Evolutionary conservation across 2,329 filamentous ascomycete genomes (phyloP).

Genomic region (Cladosporium sp.): DNA sequence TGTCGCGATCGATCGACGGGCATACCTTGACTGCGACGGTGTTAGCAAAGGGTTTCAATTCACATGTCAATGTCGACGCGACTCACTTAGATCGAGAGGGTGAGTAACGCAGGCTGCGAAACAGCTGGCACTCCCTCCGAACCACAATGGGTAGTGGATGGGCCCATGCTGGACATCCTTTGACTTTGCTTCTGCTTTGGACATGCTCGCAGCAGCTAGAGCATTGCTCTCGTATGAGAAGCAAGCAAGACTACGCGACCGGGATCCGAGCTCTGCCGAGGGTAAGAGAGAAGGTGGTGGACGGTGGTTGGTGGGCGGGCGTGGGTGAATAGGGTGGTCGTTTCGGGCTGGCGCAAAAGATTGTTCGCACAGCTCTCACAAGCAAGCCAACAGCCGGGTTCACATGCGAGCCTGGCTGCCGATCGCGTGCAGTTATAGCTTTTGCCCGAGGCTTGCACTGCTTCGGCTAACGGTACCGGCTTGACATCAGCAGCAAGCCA

Average conservation of each 20-base stretch:
- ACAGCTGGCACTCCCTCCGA: conserved; percentile 91
- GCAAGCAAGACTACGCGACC: conserved; percentile 2
- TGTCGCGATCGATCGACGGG: neutral
- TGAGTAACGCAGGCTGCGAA: conserved; percentile 91
- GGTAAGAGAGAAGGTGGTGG: neutral
- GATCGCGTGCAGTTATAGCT: neutral
- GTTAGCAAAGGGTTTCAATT: conserved; percentile 33
- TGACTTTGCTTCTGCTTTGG: conserved; percentile 44
- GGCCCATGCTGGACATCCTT: conserved; percentile 43
- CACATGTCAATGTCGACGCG: neutral
- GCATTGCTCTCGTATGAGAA: conserved; percentile 6
- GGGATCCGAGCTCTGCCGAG: conserved; percentile 6
- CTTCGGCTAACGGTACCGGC: conserved; percentile 2
- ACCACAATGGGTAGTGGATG: conserved; percentile 67
- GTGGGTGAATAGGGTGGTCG: neutral
- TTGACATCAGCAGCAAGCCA: neutral
- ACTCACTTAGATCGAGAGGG: conserved; percentile 84
- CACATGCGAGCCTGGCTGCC: conserved; percentile 1
- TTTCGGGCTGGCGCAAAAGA: conserved; percentile 1
- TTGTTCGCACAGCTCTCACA: neutral
- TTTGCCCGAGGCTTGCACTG: neutral
- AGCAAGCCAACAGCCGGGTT: neutral
- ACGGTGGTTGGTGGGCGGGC: neutral
- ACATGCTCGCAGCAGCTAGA: conserved; percentile 35
- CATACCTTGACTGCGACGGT: conserved; percentile 46